Conservation (phyloP, 163 green algal species). For the Coccomyxa subellipsoidea region DNA sequence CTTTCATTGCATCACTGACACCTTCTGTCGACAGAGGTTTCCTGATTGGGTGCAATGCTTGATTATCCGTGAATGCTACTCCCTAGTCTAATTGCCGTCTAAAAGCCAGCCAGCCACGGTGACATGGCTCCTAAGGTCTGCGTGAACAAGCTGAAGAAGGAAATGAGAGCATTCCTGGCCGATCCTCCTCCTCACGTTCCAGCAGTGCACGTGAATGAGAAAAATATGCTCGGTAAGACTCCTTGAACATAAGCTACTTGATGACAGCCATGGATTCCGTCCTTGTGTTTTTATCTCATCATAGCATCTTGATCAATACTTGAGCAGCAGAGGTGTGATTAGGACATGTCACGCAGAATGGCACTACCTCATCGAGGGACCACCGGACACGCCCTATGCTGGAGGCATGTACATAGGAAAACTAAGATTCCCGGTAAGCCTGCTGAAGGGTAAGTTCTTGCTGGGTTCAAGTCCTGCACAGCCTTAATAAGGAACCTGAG, state of each 20-base stretch:
- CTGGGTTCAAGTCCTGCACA: too few species aligned
- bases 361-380: conserved; percentile 18
- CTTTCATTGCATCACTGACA: too few species aligned
- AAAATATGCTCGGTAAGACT: conserved; percentile 6
- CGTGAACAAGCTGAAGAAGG: conserved; percentile 3
- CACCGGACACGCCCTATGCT: conserved; percentile 15
- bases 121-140: conserved; percentile 10
- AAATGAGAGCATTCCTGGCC: conserved; percentile 2
- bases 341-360: conserved; percentile 15
- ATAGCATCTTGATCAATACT: too few species aligned
- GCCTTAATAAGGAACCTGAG: too few species aligned
- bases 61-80: too few species aligned
- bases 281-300: too few species aligned
- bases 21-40: too few species aligned
- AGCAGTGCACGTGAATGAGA: conserved; percentile 8
- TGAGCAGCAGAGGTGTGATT: too few species aligned
- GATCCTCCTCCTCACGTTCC: conserved; percentile 2
- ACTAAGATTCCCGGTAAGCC: conserved; percentile 7
- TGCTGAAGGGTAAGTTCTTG: too few species aligned
- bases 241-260: not conserved
- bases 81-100: too few species aligned
- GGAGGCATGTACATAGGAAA: conserved; percentile 13
- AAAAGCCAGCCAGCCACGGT: too few species aligned
- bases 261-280: not conserved
- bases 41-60: too few species aligned